Evolutionary conservation across 1,284 basidiomycete species (phyloP).

Genomic region (Flammula alnicola): DNA sequence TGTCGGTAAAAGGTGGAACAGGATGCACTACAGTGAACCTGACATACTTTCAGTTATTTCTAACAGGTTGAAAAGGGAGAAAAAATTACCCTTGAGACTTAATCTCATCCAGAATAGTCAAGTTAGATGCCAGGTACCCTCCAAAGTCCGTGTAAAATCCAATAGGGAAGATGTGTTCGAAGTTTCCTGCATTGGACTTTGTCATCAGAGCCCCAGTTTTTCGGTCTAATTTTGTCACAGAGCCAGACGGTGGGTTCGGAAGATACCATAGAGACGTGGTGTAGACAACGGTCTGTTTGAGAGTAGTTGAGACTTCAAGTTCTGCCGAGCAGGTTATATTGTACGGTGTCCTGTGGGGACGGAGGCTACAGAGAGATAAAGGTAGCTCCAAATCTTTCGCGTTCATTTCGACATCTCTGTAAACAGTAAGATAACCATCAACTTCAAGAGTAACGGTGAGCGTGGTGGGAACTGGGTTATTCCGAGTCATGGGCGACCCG

Average conservation of each 20-base stretch:
- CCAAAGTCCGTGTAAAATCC: constrained; percentile 75
- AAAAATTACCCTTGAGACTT: constrained; percentile 59
- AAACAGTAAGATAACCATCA: no score
- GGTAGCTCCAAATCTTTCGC: no score
- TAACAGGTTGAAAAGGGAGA: constrained; percentile 4
- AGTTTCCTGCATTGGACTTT: constrained; percentile 45
- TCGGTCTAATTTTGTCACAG: constrained; percentile 62
- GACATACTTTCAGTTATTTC: neutral
- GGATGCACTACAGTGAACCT: constrained; percentile 49
- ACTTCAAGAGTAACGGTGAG: no score
- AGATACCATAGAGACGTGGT: constrained; percentile 44
- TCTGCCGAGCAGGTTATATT: no score
- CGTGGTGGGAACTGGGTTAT: no score
- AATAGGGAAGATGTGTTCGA: constrained; percentile 59
- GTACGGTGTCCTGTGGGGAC: no score
- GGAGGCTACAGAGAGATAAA: constrained; percentile 27
- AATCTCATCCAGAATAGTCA: constrained; percentile 54
- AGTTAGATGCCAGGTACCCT: constrained; percentile 53
- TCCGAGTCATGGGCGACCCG: no score
- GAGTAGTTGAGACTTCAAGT: no score
- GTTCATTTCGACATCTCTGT: no score
- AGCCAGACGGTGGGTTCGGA: constrained; percentile 45
- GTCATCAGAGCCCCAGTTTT: constrained; percentile 61
- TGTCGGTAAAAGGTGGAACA: constrained; percentile 56
- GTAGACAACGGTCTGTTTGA: no score